phyloP scores from a whole-genome alignment of 805 yeast species.

The Monosporozyma yasuniensis region DNA sequence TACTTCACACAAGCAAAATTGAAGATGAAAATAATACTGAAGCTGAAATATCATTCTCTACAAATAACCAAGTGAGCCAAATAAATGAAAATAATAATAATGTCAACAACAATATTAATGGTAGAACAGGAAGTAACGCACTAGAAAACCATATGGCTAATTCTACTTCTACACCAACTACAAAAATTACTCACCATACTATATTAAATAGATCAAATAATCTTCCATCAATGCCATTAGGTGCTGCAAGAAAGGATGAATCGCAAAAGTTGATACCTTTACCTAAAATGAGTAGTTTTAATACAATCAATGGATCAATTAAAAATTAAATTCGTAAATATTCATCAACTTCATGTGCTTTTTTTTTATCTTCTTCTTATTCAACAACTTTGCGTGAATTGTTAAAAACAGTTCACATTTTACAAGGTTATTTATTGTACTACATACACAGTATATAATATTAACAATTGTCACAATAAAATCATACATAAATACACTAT shows the following conservation, averaged over 20 bases:
- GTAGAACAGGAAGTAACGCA: neutral
- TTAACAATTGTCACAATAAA: neutral
- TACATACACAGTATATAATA: neutral
- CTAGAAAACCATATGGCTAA: neutral
- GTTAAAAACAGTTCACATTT: neutral
- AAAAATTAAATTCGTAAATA: slow-evolving; percentile 9
- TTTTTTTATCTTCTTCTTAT: neutral
- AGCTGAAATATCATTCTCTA: slow-evolving; percentile 10
- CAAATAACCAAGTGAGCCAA: neutral
- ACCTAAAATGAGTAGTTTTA: slow-evolving; percentile 25
- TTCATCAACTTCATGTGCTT: neutral
- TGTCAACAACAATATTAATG: neutral
- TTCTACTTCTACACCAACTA: neutral
- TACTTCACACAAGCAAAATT: slow-evolving; percentile 4
- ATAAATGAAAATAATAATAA: neutral
- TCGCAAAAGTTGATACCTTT: slow-evolving; percentile 1
- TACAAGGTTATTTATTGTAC: neutral
- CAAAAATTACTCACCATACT: neutral
- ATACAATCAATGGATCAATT: slow-evolving; percentile 19
- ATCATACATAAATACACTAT: neutral
- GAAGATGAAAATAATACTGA: slow-evolving; percentile 12
- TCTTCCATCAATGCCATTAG: slow-evolving; percentile 8
- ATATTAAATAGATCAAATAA: slow-evolving; percentile 2
- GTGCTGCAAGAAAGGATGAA: neutral
- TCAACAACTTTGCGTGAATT: neutral